Evolutionary conservation across 345 rosid species (phyloP).

Genomic region (Citrus unshiu): DNA sequence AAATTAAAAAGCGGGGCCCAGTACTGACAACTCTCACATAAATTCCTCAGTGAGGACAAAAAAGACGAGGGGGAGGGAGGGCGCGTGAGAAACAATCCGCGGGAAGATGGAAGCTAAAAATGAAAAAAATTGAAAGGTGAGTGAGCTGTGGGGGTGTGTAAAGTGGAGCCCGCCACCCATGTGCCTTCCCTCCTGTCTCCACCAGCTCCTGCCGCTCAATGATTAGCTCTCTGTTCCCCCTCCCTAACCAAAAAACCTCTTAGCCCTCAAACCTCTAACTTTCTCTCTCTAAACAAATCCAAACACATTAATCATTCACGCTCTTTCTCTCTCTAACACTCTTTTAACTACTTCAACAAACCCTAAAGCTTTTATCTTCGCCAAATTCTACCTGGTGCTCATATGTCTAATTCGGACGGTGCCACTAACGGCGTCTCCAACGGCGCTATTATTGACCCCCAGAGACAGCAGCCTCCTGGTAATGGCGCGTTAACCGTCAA

Average conservation of each 20-base stretch:
- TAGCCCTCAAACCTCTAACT: neutral
- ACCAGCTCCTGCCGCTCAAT: slow-evolving; percentile 99
- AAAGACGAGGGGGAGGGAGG: no score
- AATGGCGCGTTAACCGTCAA: slow-evolving; percentile 58
- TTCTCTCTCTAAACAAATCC: slow-evolving; percentile 8
- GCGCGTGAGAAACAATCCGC: neutral
- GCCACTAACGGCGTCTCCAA: slow-evolving; percentile 28
- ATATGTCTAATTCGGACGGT: slow-evolving; percentile 59
- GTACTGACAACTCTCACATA: neutral
- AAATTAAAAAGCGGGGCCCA: neutral
- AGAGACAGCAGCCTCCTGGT: slow-evolving; percentile 34
- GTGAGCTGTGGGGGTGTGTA: slow-evolving; percentile 56
- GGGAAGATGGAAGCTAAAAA: no score
- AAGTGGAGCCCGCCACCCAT: slow-evolving; percentile 86
- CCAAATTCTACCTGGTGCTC: neutral
- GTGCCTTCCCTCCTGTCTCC: slow-evolving; percentile 99
- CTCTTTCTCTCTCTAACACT: slow-evolving; percentile 9
- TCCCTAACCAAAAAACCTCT: slow-evolving; percentile 3
- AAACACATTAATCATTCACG: no score
- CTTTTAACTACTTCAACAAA: neutral
- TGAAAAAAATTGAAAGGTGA: neutral
- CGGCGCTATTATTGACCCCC: slow-evolving; percentile 54
- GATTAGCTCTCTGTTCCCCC: slow-evolving; percentile 52
- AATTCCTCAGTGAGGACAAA: neutral
- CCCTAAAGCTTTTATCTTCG: neutral